Percentiles rank a stretch among this genome's conserved stretches.
phyloP scores from a whole-genome alignment of 176 grass and related monocot genomes.

The Rhynchospora pubera region DNA sequence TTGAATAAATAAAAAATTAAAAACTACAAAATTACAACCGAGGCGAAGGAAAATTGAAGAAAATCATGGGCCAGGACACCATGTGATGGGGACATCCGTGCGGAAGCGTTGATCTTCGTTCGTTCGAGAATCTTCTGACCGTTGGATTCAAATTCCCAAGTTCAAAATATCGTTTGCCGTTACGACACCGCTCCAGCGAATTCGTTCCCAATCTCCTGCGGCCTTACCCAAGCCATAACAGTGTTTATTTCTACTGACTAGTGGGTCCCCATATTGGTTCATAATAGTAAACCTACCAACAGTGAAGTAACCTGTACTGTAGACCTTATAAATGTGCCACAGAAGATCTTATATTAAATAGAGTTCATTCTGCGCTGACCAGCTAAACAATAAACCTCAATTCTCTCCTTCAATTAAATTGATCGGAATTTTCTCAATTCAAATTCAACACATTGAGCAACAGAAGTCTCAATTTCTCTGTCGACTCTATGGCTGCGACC shows the following conservation, averaged over 20 bases:
- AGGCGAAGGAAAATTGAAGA: neutral
- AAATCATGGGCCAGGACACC: neutral
- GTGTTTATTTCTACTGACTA: neutral
- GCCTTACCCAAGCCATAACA: neutral
- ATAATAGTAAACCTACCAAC: neutral
- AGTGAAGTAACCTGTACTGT: neutral
- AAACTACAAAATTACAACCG: neutral
- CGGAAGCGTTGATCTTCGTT: neutral
- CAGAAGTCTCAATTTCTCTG: neutral
- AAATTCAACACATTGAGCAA: neutral
- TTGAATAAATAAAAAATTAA: neutral
- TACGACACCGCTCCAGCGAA: slow-evolving; percentile 1
- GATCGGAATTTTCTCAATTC: neutral
- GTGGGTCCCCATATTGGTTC: neutral
- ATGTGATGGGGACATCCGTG: neutral
- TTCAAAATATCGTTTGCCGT: slow-evolving; percentile 7
- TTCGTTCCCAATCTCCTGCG: neutral
- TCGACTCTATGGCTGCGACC: neutral
- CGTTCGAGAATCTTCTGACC: neutral
- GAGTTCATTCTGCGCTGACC: neutral
- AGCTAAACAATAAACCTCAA: neutral
- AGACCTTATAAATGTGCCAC: neutral
- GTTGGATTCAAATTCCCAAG: neutral
- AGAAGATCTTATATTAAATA: neutral
- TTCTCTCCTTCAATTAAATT: neutral